Evolutionary conservation across 228 moss, liverwort and hornwort genomes (phyloP), one percentile per base, ranked within the genome.

Genomic region (Sphagnum fallax): DNA sequence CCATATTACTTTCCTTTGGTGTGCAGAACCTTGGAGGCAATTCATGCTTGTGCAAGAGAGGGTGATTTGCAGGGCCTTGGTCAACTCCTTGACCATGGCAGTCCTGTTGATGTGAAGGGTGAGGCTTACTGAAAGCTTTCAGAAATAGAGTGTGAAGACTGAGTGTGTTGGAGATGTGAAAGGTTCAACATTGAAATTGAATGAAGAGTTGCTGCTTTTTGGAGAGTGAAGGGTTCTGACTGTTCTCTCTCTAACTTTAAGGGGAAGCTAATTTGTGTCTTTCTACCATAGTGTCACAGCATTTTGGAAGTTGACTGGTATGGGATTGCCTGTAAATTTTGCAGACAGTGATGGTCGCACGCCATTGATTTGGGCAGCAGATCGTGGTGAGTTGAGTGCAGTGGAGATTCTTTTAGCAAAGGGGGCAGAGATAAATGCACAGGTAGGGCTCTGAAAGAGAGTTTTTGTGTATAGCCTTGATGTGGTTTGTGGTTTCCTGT

Each of bases 321-420:
- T 55, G 55, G 8, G 55, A 55, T 12, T 55, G 55, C 55, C 12
- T 55, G 55, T 2, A 55, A 12, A 51, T 8, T 65, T 62, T 80
- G 75, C 92, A 98, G 98, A 98, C 81, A 94, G 90, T 73, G 87
- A 94, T 77, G 98, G 94, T 66, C 98, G 92, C 58, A 94, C 94
- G 71, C 90, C 98, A 63, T 79, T 98, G 71, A 92, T 94, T 79
- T 94, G 98, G 98, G 93, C 98, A 70, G 94, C 85, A 81, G 94
- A 98, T 82, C 90, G 89, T 62, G 98, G 98, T 61, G 89, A 89
- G 76, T 77, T 94, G 71, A 78, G 80, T 70, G 84, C 90, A 67
- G 87, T 98, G 77, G 84, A 92, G 78, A 84, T 94, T 70, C 85
- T 98, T 60, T 64, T 98, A 70, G 75, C 90, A 50, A 92, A 90